Conservation (phyloP, 73 alveolate species). For the Durusdinium trenchii region DNA sequence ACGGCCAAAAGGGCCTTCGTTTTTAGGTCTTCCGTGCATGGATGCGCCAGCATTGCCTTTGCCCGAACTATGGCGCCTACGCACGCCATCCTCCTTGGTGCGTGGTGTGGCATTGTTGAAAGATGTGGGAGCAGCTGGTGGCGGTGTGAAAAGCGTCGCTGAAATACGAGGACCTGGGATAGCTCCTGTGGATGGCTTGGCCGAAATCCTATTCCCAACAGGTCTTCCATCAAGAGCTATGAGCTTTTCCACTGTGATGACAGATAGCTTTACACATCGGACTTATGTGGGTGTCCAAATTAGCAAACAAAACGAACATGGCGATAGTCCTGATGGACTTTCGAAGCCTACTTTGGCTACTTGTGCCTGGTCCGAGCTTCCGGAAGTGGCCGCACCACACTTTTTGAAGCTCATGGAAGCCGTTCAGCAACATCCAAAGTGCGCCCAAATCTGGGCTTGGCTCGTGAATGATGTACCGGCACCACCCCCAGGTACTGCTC, state of each 20-base stretch:
- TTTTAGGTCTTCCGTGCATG: neutral
- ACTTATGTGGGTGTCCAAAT: slow-evolving; percentile 45
- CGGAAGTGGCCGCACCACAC: slow-evolving; percentile 73
- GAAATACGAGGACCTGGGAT: slow-evolving; percentile 27
- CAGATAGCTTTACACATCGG: slow-evolving; percentile 83
- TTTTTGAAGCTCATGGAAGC: slow-evolving; percentile 52
- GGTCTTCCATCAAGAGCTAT: slow-evolving; percentile 35
- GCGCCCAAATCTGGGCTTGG: slow-evolving; percentile 68
- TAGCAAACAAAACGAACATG: neutral
- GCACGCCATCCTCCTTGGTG: slow-evolving; percentile 52
- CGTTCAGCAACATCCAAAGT: slow-evolving; percentile 28
- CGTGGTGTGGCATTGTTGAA: slow-evolving; percentile 64
- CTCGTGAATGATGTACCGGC: slow-evolving; percentile 62
- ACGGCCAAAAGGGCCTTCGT: neutral
- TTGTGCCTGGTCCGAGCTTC: slow-evolving; percentile 75
- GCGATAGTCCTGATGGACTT: neutral
- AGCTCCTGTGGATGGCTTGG: slow-evolving; percentile 26
- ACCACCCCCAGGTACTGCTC: slow-evolving; percentile 65
- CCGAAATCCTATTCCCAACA: slow-evolving; percentile 66
- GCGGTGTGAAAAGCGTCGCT: slow-evolving; percentile 42
- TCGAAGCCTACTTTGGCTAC: slow-evolving; percentile 51
- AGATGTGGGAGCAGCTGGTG: slow-evolving; percentile 32
- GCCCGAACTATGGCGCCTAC: slow-evolving; percentile 77
- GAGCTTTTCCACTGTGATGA: slow-evolving; percentile 81
- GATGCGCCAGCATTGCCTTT: slow-evolving; percentile 43